A percentile compares a stretch with the other conserved stretches of the same genome.
Conservation (phyloP, 257 asterid species). For the Pogostemon cablin region DNA sequence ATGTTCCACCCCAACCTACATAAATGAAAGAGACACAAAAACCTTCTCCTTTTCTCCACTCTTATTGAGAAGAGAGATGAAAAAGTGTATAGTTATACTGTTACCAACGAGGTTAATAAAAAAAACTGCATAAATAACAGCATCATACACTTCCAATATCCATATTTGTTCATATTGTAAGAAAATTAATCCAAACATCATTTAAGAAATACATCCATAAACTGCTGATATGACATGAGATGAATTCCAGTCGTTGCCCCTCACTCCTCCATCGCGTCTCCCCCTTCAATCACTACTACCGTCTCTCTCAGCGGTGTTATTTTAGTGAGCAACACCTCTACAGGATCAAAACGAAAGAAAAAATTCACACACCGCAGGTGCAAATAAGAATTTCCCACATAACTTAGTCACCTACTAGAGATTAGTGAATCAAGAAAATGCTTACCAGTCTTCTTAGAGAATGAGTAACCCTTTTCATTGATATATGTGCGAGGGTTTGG, state of each 20-base stretch:
- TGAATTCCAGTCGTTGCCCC: background rate
- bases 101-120: no score
- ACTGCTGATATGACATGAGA: background rate
- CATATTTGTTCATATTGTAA: no score
- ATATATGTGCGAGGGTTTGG: conserved; percentile 92
- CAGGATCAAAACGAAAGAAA: conserved; percentile 13
- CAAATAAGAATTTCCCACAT: background rate
- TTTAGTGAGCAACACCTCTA: conserved; percentile 83
- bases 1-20: no score
- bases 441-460: conserved; percentile 85
- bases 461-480: conserved; percentile 71
- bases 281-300: conserved; percentile 76
- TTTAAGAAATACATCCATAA: background rate
- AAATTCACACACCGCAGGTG: background rate
- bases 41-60: no score
- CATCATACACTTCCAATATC: no score
- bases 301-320: conserved; percentile 76
- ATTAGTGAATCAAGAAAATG: conserved; percentile 23
- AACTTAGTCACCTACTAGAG: conserved; percentile 6
- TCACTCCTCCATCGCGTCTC: conserved; percentile 57
- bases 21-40: no score
- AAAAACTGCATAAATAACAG: no score
- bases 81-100: no score
- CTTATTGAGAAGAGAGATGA: no score
- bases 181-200: background rate